Percentiles rank a stretch among this genome's conserved stretches.
phyloP scores from a whole-genome alignment of 208 protist genomes.

The Wallacemonas rigidus region DNA sequence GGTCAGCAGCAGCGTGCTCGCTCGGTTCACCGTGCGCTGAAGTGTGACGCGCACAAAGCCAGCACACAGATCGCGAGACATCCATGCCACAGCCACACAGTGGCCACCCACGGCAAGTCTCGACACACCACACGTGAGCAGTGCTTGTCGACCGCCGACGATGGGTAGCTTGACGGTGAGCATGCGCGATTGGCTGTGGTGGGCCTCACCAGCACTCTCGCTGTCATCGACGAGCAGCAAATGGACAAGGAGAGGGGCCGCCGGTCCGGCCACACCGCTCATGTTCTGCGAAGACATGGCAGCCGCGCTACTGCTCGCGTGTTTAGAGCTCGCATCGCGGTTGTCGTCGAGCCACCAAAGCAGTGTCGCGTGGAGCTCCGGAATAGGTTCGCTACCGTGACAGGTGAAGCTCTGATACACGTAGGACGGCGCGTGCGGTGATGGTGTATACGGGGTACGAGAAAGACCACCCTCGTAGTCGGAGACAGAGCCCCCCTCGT shows the following conservation, averaged over 20 bases:
- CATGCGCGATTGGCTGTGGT: constrained; percentile 54
- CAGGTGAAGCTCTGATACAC: constrained; percentile 36
- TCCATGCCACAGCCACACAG: constrained; percentile 62
- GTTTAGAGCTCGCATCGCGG: constrained; percentile 19
- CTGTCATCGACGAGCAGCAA: constrained; percentile 57
- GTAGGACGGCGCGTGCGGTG: neutral
- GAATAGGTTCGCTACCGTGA: constrained; percentile 56
- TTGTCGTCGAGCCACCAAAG: constrained; percentile 74
- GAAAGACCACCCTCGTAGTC: constrained; percentile 1
- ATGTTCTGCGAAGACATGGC: neutral
- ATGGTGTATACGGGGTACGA: neutral
- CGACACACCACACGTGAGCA: constrained; percentile 75
- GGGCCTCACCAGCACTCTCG: constrained; percentile 37
- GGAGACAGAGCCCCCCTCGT: constrained; percentile 4
- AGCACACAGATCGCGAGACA: constrained; percentile 31
- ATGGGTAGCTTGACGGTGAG: constrained; percentile 66
- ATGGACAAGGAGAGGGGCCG: constrained; percentile 33
- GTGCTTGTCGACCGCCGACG: constrained; percentile 9
- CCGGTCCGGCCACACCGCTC: neutral
- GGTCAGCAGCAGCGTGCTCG: constrained; percentile 51
- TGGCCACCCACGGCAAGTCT: constrained; percentile 51
- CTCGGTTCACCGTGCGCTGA: constrained; percentile 54
- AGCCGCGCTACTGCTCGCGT: neutral
- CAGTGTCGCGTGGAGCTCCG: constrained; percentile 56
- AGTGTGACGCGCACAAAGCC: constrained; percentile 47